Evolutionary conservation across 345 rosid species (phyloP).

Genomic region (Lepidium sativum): DNA sequence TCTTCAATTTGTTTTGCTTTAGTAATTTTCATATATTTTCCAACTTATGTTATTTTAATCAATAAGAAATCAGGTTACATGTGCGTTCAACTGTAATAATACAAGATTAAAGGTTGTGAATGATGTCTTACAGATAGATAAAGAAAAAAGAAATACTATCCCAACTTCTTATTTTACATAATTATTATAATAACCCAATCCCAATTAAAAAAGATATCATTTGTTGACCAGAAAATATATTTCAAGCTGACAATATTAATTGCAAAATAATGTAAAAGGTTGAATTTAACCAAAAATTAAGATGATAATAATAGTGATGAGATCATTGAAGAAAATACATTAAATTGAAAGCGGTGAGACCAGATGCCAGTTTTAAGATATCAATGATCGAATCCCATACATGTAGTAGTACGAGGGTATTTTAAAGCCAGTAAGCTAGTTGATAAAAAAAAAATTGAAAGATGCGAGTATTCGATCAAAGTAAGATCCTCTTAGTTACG

Average conservation of each 20-base stretch:
- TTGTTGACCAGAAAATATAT: not conserved
- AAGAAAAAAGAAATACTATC: not conserved
- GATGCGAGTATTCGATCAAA: too few relatives aligned
- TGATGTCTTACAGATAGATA: too few relatives aligned
- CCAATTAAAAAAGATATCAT: not conserved
- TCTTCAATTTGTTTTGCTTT: not conserved
- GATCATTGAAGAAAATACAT: too few relatives aligned
- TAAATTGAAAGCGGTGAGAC: too few relatives aligned
- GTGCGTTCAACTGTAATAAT: not conserved
- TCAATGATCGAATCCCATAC: too few relatives aligned
- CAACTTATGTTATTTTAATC: too few relatives aligned
- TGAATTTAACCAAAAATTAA: not conserved
- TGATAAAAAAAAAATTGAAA: too few relatives aligned
- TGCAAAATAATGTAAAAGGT: not conserved
- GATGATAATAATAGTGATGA: not conserved
- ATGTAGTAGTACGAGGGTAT: too few relatives aligned
- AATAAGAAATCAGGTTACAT: not conserved
- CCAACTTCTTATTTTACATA: not conserved
- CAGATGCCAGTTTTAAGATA: too few relatives aligned
- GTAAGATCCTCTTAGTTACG: not conserved
- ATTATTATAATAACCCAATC: not conserved
- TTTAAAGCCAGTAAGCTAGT: too few relatives aligned
- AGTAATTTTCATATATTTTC: not conserved
- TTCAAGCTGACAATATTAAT: not conserved
- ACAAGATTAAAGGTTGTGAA: not conserved